These are phyloP conservation scores for Logfia minima DNA, from an alignment of 129 eudicot species.

Conservation along the genomic window DNA sequence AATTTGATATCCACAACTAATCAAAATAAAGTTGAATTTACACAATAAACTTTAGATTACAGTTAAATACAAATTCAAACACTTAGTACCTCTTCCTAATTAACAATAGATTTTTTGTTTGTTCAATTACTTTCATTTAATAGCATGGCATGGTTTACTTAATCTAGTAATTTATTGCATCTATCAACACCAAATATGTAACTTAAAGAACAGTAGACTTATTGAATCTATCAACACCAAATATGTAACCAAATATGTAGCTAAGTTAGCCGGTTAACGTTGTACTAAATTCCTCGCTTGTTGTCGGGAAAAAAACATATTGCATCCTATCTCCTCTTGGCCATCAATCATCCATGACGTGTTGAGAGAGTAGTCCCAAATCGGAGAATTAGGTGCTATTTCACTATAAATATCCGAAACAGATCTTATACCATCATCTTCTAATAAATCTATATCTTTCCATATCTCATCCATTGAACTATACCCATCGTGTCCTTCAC, in stretches of 20 bases:
- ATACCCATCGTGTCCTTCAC: constrained; percentile 32
- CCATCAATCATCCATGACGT: constrained; percentile 51
- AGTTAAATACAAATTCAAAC: too few species aligned
- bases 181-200: constrained; percentile 22
- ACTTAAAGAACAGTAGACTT: not conserved
- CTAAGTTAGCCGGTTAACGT: constrained; percentile 35
- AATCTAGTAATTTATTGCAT: not conserved
- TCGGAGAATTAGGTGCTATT: constrained; percentile 40
- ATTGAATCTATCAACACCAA: constrained; percentile 25
- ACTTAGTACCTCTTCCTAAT: too few species aligned
- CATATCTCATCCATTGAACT: constrained; percentile 81
- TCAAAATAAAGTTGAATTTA: too few species aligned
- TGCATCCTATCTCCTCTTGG: constrained; percentile 41
- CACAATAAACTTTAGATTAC: too few species aligned
- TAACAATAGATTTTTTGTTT: too few species aligned
- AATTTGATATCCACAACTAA: too few species aligned
- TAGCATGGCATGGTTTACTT: constrained; percentile 11
- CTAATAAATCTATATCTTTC: constrained; percentile 58
- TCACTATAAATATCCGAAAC: constrained; percentile 32
- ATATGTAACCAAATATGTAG: constrained; percentile 12
- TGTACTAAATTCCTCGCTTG: constrained; percentile 33
- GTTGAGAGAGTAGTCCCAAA: constrained; percentile 64
- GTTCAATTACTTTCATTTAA: not conserved
- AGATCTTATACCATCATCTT: constrained; percentile 36
- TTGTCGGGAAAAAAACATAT: constrained; percentile 42